phyloP scores from a whole-genome alignment of 306 rosid genomes.

The Comarum palustre region DNA sequence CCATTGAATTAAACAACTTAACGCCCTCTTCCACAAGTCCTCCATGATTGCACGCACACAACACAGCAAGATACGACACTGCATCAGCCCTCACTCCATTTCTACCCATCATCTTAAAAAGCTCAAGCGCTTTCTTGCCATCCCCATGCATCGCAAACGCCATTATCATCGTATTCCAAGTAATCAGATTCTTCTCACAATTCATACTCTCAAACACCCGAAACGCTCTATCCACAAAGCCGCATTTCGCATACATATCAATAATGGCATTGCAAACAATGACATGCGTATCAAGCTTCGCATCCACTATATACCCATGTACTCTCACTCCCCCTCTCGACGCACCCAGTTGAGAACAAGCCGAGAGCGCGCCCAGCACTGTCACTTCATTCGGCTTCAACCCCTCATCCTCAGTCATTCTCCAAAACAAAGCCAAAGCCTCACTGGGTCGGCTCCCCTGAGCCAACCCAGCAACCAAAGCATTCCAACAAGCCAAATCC shows the following conservation, averaged over 20 bases:
- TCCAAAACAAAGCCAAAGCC: conserved; percentile 57
- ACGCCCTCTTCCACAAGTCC: conserved; percentile 80
- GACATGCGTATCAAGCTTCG: conserved; percentile 50
- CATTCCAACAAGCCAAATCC: conserved; percentile 83
- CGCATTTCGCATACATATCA: conserved; percentile 85
- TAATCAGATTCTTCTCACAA: conserved; percentile 54
- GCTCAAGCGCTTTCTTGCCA: conserved; percentile 55
- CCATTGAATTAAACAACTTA: conserved; percentile 58
- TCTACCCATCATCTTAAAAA: conserved; percentile 49
- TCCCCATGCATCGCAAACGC: conserved; percentile 77
- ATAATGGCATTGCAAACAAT: conserved; percentile 81
- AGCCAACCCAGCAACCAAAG: conserved; percentile 74
- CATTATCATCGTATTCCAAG: conserved; percentile 91
- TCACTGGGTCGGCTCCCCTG: conserved; percentile 66
- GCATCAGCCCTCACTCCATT: conserved; percentile 47
- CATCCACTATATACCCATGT: conserved; percentile 46
- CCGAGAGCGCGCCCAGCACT: conserved; percentile 65
- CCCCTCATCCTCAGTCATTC: conserved; percentile 55
- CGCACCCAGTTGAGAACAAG: conserved; percentile 87
- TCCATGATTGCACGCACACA: conserved; percentile 83
- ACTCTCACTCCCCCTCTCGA: conserved; percentile 52
- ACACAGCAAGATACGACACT: conserved; percentile 71
- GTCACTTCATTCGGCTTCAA: conserved; percentile 74
- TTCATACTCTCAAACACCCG: conserved; percentile 55
- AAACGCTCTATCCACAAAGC: conserved; percentile 63